Conservation (phyloP, 306 rosid genomes). For the Dalbergia cochinchinensis region DNA sequence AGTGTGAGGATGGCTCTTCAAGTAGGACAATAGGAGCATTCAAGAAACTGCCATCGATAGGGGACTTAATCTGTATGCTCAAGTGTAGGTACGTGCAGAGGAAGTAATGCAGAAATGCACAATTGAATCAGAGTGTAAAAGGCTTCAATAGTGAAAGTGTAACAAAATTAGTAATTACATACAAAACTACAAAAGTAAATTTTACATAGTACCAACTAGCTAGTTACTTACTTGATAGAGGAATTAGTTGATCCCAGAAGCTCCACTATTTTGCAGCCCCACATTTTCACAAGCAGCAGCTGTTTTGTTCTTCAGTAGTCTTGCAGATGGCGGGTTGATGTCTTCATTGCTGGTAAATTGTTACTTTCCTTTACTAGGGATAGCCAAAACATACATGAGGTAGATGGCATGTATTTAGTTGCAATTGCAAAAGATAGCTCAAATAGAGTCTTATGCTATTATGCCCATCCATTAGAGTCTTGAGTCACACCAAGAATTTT, state of each 20-base stretch:
- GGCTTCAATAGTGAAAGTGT: no score
- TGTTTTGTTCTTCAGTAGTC: constrained; percentile 76
- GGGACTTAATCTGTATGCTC: constrained; percentile 61
- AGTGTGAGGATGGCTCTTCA: constrained; percentile 40
- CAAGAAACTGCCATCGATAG: constrained; percentile 61
- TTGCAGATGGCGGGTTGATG: constrained; percentile 78
- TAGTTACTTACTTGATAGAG: not conserved
- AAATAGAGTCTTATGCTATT: not conserved
- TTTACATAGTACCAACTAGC: not conserved
- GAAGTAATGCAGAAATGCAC: no score
- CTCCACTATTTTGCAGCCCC: constrained; percentile 59
- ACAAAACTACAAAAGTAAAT: no score
- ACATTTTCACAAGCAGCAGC: constrained; percentile 77
- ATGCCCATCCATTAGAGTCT: no score
- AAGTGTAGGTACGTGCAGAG: constrained; percentile 63
- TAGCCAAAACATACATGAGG: not conserved
- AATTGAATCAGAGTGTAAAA: no score
- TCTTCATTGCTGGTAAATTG: constrained; percentile 69
- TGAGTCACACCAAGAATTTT: no score
- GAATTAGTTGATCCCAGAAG: constrained; percentile 5
- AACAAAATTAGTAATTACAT: no score
- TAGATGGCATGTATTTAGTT: not conserved
- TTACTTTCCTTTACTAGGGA: not conserved
- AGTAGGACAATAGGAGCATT: constrained; percentile 37
- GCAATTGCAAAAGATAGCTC: not conserved